These are phyloP conservation scores for Limonium bicolor DNA, from an alignment of 148 eudicot genomes.

Conservation along the genomic window DNA sequence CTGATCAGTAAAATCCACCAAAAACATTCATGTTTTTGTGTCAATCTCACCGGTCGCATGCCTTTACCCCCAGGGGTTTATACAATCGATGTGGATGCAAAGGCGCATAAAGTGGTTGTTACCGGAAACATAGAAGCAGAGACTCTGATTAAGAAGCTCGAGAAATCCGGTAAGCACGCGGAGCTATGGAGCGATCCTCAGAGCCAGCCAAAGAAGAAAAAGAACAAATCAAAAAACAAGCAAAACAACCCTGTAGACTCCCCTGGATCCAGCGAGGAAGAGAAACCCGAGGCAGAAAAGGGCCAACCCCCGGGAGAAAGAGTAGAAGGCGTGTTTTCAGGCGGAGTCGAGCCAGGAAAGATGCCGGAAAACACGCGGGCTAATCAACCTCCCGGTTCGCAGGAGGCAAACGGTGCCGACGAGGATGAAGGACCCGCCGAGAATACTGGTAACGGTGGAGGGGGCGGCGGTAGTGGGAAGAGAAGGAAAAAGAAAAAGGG, in stretches of 20 bases:
- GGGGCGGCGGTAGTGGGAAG: neutral
- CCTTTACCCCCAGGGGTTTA: conserved; percentile 46
- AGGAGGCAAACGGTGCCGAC: neutral
- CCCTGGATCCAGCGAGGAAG: no score
- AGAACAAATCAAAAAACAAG: conserved; percentile 17
- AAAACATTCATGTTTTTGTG: neutral
- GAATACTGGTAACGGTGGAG: neutral
- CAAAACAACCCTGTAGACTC: conserved; percentile 9
- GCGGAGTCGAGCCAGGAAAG: neutral
- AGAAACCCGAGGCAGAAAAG: conserved; percentile 5
- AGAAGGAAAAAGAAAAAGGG: conserved; percentile 41
- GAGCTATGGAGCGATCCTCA: conserved; percentile 48
- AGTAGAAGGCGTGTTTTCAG: neutral
- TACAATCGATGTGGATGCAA: conserved; percentile 40
- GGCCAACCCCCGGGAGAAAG: conserved; percentile 1
- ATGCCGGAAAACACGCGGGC: conserved; percentile 1
- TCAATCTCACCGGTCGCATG: neutral
- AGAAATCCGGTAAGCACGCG: conserved; percentile 52
- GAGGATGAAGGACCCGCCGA: neutral
- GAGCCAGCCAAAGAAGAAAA: conserved; percentile 11
- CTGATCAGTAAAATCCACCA: neutral
- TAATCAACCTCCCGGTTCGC: neutral
- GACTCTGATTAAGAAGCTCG: conserved; percentile 40
- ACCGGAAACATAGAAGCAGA: conserved; percentile 46
- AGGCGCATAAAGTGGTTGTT: conserved; percentile 53